phyloP scores from a whole-genome alignment of 2,329 filamentous ascomycete species.

The Talaromyces marneffei region DNA sequence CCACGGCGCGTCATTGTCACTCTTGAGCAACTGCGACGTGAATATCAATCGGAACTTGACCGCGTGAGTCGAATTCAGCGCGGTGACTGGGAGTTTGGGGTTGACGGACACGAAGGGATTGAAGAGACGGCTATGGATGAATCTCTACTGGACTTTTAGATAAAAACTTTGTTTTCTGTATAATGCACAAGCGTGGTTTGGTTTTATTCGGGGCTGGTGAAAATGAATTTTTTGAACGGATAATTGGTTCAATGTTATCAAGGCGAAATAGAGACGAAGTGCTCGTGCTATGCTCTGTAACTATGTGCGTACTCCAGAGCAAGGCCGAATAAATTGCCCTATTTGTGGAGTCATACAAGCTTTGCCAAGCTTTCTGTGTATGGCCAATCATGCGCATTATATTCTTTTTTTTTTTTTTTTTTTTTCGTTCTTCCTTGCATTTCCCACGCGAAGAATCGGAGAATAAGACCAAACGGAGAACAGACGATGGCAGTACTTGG shows the following conservation, averaged over 20 bases:
- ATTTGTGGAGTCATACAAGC: background rate
- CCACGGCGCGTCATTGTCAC: slow-evolving; percentile 72
- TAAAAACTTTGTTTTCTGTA: background rate
- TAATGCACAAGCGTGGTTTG: background rate
- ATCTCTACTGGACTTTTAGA: slow-evolving; percentile 9
- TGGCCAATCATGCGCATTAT: background rate
- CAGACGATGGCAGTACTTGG: too few relatives aligned
- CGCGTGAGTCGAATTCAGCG: slow-evolving; percentile 80
- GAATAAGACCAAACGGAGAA: too few relatives aligned
- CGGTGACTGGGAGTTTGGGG: slow-evolving; percentile 75
- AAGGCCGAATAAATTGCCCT: background rate
- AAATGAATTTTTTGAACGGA: background rate
- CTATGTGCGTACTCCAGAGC: too few relatives aligned
- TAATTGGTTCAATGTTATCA: background rate
- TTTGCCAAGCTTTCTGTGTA: background rate
- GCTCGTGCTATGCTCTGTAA: too few relatives aligned
- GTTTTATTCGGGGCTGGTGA: background rate
- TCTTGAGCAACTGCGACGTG: slow-evolving; percentile 75
- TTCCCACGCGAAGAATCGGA: background rate
- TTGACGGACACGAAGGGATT: slow-evolving; percentile 23
- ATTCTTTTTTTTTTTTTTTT: background rate
- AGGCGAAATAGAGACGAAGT: background rate
- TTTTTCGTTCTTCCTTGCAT: background rate
- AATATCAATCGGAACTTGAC: slow-evolving; percentile 87
- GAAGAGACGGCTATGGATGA: slow-evolving; percentile 22